These are phyloP conservation scores for Zhuliangozyma blackwelliae DNA, from an alignment of 1,139 yeast genomes.

Conservation along the genomic window DNA sequence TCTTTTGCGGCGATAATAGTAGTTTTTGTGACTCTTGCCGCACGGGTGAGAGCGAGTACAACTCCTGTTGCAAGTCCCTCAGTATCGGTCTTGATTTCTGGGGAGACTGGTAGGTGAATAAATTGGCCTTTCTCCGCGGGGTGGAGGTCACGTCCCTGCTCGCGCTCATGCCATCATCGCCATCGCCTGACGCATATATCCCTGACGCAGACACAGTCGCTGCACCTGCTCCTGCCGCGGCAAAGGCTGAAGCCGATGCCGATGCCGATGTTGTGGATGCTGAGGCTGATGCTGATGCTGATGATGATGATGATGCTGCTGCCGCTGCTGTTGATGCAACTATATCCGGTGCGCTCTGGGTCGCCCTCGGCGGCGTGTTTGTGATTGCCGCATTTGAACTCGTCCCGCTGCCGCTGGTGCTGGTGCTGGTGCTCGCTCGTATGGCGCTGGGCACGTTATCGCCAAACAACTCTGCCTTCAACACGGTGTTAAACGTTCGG, in stretches of 20 bases:
- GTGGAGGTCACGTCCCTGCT: constrained; percentile 27
- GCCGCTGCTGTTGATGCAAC: too few species aligned
- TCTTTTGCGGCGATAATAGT: constrained; percentile 76
- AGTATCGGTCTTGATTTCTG: constrained; percentile 57
- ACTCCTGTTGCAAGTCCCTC: constrained; percentile 62
- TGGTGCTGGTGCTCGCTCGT: constrained; percentile 12
- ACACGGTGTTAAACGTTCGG: constrained; percentile 76
- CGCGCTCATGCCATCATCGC: constrained; percentile 1
- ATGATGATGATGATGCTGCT: neutral
- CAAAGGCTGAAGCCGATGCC: neutral
- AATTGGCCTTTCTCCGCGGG: constrained; percentile 57
- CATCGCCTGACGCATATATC: neutral
- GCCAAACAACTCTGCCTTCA: constrained; percentile 90
- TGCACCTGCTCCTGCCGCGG: neutral
- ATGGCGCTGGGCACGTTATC: constrained; percentile 64
- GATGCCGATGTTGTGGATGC: neutral
- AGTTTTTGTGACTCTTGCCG: constrained; percentile 82
- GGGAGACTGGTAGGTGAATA: constrained; percentile 71
- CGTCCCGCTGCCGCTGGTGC: neutral
- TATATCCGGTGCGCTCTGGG: too few species aligned
- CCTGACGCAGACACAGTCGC: neutral
- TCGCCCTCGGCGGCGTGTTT: too few species aligned
- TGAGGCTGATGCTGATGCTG: too few species aligned
- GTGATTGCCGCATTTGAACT: neutral
- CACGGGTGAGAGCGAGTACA: constrained; percentile 82